Percentiles rank a stretch among this genome's conserved stretches.
Evolutionary conservation across 208 protist genomes (phyloP).

Genomic region (Wallacemonas collosoma): DNA sequence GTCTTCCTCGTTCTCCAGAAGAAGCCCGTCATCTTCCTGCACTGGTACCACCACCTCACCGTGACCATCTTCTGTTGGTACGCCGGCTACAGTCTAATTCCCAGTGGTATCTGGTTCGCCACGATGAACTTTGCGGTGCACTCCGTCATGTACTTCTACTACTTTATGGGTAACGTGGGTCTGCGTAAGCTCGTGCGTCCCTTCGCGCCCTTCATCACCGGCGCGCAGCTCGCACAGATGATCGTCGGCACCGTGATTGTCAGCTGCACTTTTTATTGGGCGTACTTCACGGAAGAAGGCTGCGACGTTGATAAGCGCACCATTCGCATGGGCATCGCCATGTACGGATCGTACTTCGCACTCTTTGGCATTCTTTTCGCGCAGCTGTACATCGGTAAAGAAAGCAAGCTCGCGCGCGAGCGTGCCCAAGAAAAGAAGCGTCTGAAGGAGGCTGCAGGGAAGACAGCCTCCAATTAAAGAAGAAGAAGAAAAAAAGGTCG

Average conservation of each 20-base stretch:
- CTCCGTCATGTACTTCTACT: constrained; percentile 96
- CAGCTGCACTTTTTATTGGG: constrained; percentile 49
- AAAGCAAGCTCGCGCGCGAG: constrained; percentile 21
- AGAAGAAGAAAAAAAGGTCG: neutral
- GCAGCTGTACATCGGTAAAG: constrained; percentile 37
- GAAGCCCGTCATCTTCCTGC: constrained; percentile 89
- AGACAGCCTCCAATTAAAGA: neutral
- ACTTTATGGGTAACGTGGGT: constrained; percentile 76
- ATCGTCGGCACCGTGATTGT: constrained; percentile 78
- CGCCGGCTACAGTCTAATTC: constrained; percentile 40
- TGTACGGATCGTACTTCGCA: constrained; percentile 91
- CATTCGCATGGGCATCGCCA: constrained; percentile 64
- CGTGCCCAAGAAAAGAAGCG: constrained; percentile 11
- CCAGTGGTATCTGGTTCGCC: constrained; percentile 80
- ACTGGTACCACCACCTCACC: constrained; percentile 94
- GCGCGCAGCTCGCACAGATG: constrained; percentile 92
- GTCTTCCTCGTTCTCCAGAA: constrained; percentile 84
- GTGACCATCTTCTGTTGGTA: constrained; percentile 93
- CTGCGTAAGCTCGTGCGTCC: constrained; percentile 55
- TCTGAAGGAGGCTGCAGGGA: neutral
- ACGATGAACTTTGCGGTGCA: constrained; percentile 95
- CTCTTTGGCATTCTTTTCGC: constrained; percentile 86
- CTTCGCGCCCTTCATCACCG: constrained; percentile 88
- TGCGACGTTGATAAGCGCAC: constrained; percentile 45
- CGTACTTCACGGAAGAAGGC: constrained; percentile 33